Evolutionary conservation across 768 basidiomycete genomes (phyloP).

Genomic region (Collybia sp.): DNA sequence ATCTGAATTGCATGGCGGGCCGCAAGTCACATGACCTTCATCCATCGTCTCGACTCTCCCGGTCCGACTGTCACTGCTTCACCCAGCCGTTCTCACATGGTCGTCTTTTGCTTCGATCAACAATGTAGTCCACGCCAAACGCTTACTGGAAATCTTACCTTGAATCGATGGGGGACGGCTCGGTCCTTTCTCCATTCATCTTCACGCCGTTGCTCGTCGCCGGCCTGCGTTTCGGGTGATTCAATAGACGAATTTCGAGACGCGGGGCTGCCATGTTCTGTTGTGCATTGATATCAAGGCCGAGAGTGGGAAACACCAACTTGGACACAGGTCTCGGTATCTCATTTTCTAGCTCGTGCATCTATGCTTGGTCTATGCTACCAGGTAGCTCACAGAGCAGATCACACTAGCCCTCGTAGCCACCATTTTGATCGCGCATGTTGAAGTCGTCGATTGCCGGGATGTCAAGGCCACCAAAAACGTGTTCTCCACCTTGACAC

Average conservation of each 20-base stretch:
- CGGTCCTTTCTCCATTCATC: constrained; percentile 55
- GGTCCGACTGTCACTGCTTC: too few species aligned
- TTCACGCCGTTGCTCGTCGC: constrained; percentile 54
- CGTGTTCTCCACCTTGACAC: constrained; percentile 46
- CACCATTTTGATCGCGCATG: constrained; percentile 64
- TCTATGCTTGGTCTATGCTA: constrained; percentile 57
- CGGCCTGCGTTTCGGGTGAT: constrained; percentile 71
- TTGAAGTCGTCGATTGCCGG: constrained; percentile 81
- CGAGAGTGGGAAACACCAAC: constrained; percentile 31
- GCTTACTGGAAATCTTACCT: constrained; percentile 59
- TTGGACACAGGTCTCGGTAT: constrained; percentile 65
- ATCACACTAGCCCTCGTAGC: constrained; percentile 61
- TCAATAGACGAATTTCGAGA: constrained; percentile 71
- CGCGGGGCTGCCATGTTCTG: constrained; percentile 40
- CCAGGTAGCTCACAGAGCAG: constrained; percentile 81
- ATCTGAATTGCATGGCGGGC: too few species aligned
- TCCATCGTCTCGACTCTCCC: too few species aligned
- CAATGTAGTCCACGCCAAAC: constrained; percentile 47
- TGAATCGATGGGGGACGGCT: constrained; percentile 76
- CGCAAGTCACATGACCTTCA: too few species aligned
- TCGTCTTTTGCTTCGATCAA: constrained; percentile 43
- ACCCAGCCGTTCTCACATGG: constrained; percentile 78
- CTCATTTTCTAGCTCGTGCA: constrained; percentile 73
- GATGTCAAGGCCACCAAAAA: constrained; percentile 60
- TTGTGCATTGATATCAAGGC: constrained; percentile 66